These are phyloP conservation scores for Chaetomium tenue DNA, from an alignment of 495 filamentous ascomycete genomes.

Conservation along the genomic window DNA sequence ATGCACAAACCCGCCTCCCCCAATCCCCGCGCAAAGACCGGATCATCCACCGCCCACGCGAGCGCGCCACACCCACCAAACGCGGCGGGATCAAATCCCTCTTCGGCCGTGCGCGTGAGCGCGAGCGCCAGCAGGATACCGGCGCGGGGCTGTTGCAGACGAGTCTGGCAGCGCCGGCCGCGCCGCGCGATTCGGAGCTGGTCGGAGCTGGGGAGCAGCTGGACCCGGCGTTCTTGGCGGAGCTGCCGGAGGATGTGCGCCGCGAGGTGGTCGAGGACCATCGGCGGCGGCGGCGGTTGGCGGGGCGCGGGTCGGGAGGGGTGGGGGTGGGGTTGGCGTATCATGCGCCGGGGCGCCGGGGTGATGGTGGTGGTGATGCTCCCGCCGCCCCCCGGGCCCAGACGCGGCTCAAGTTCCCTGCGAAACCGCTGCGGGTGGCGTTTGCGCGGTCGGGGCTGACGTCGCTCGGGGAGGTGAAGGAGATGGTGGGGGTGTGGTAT, in stretches of 20 bases:
- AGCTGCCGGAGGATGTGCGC: constrained; percentile 77
- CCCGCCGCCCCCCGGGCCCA: constrained; percentile 28
- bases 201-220: constrained; percentile 39
- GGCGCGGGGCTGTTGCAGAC: constrained; percentile 25
- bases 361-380: constrained; percentile 7
- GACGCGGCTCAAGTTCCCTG: constrained; percentile 38
- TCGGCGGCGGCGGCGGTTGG: constrained; percentile 47
- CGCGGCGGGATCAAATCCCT: constrained; percentile 44
- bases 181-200: neutral
- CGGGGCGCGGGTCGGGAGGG: constrained; percentile 38
- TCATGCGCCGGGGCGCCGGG: constrained; percentile 8
- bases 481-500: constrained; percentile 63
- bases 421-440: constrained; percentile 35
- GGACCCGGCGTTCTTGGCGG: constrained; percentile 72
- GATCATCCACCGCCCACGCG: constrained; percentile 48
- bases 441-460: constrained; percentile 34
- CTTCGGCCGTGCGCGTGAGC: constrained; percentile 47
- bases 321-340: constrained; percentile 33
- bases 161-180: constrained; percentile 1
- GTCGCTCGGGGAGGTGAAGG: constrained; percentile 36
- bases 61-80: constrained; percentile 57
- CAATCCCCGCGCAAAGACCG: constrained; percentile 60
- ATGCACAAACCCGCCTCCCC: constrained; percentile 43
- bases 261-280: constrained; percentile 74
- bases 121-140: constrained; percentile 36